Evolutionary conservation across 257 asterid genomes (phyloP).

Genomic region (Paraleonurus japonicus): DNA sequence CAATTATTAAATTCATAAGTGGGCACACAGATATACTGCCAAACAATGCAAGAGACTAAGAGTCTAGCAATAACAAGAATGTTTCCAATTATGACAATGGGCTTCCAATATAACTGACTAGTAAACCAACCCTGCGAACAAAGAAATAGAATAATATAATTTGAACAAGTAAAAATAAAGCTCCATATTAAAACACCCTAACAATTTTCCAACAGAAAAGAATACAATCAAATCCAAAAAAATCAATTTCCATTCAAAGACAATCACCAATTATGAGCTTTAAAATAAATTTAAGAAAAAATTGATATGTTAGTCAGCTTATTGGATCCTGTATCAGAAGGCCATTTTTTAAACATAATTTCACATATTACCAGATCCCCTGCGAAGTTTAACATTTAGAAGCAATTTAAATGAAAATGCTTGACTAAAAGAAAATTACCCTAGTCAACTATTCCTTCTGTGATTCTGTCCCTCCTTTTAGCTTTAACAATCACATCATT

Average conservation of each 20-base stretch:
- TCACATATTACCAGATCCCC: not conserved
- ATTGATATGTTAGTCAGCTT: not conserved
- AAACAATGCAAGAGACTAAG: not conserved
- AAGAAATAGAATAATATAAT: not conserved
- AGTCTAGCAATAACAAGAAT: not conserved
- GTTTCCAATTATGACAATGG: not conserved
- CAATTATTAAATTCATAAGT: not conserved
- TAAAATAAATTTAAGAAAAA: not conserved
- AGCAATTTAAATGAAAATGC: not conserved
- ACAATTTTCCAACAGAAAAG: not conserved
- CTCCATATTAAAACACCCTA: not conserved
- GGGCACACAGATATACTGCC: not conserved
- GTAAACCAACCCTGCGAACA: not conserved
- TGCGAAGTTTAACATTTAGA: not conserved
- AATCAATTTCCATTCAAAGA: not conserved
- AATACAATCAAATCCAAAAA: not conserved
- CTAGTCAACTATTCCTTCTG: not conserved
- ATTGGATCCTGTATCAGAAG: not conserved
- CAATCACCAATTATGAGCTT: not conserved
- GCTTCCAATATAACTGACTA: not conserved
- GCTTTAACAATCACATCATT: not conserved
- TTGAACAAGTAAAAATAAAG: not conserved
- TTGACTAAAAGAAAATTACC: not conserved
- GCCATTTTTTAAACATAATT: not conserved
- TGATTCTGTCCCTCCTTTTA: not conserved